Conservation (phyloP, 176 grass and related monocot species). For the Lolium rigidum region DNA sequence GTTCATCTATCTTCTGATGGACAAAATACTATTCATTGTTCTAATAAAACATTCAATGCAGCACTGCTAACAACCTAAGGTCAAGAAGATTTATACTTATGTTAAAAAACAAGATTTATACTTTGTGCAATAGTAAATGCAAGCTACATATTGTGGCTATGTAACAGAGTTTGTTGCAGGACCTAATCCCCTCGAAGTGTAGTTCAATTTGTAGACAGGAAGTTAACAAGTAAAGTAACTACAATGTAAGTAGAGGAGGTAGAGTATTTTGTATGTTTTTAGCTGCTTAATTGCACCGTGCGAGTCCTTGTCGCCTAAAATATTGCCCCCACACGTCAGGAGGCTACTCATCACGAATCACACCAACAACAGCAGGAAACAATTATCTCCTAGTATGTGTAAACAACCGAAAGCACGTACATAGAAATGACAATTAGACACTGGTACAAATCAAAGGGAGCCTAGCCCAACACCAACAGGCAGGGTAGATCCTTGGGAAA, state of each 20-base stretch:
- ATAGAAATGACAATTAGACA: not conserved
- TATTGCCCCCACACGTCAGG: too few relatives aligned
- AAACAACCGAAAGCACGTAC: not conserved
- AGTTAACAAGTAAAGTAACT: not conserved
- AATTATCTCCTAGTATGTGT: not conserved
- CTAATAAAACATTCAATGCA: not conserved
- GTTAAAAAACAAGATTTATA: not conserved
- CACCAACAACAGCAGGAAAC: not conserved
- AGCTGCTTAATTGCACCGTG: too few relatives aligned
- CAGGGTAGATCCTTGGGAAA: not conserved
- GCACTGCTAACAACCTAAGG: not conserved
- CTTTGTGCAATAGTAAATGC: slow-evolving; percentile 7
- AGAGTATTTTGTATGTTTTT: too few relatives aligned
- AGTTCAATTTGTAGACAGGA: not conserved
- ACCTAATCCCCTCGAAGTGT: not conserved
- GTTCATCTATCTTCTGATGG: not conserved
- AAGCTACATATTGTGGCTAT: not conserved
- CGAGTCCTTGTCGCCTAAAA: too few relatives aligned
- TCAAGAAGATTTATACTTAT: not conserved
- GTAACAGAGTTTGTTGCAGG: not conserved
- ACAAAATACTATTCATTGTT: not conserved
- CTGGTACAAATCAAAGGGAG: not conserved
- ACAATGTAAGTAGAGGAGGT: too few relatives aligned
- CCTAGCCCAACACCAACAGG: not conserved
- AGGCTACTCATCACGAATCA: too few relatives aligned